These are phyloP conservation scores for Malassezia psittaci DNA, from an alignment of 1,284 basidiomycete species.

Conservation along the genomic window DNA sequence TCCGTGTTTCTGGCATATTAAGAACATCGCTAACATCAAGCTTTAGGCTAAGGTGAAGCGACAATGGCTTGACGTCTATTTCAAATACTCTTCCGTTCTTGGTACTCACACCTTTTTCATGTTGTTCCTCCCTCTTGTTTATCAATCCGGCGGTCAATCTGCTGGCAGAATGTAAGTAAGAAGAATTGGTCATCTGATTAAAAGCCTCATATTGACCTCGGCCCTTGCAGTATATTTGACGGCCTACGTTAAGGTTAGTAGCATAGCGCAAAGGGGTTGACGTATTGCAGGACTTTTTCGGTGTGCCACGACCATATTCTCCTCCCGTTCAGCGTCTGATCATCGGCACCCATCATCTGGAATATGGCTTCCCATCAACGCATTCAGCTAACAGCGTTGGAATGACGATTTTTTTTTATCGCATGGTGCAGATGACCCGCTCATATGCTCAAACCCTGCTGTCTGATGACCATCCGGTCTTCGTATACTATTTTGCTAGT, in stretches of 20 bases:
- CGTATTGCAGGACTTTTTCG: constrained; percentile 61
- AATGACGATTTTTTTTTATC: constrained; percentile 55
- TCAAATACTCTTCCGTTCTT: constrained; percentile 77
- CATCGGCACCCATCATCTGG: constrained; percentile 50
- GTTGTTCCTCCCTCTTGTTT: constrained; percentile 70
- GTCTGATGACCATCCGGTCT: not conserved
- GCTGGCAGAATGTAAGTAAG: constrained; percentile 62
- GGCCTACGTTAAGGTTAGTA: constrained; percentile 60
- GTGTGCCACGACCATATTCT: constrained; percentile 77
- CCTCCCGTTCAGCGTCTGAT: constrained; percentile 75
- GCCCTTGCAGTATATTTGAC: constrained; percentile 72
- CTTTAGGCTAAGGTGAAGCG: constrained; percentile 16
- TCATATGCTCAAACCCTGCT: not conserved
- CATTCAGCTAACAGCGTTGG: constrained; percentile 85
- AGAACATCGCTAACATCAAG: not conserved
- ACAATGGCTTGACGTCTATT: constrained; percentile 70
- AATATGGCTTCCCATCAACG: constrained; percentile 87
- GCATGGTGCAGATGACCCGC: constrained; percentile 22
- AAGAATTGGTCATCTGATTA: not conserved
- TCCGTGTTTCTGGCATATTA: not conserved
- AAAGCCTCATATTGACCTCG: constrained; percentile 54
- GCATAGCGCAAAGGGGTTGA: not conserved
- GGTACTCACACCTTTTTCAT: constrained; percentile 85
- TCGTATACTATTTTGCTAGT: constrained; percentile 9
- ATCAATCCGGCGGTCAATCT: constrained; percentile 70